Evolutionary conservation across 176 grass and related monocot genomes (phyloP), one percentile per base, ranked within the genome.

Genomic region (Bonia amplexicaulis): DNA sequence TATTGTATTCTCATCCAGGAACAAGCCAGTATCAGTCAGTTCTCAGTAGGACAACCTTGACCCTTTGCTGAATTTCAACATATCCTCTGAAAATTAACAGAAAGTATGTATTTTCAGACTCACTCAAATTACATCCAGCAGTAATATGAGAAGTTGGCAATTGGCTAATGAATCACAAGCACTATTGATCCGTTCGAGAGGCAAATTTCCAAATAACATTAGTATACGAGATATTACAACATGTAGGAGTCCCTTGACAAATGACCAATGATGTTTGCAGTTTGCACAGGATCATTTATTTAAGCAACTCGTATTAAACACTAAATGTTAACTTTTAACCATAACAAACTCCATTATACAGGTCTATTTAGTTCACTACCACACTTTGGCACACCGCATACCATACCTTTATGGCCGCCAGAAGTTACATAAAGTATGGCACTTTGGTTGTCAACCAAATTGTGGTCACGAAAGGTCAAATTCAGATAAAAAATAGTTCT

Each of bases 71-170:
- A 69, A 76, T 85, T 58, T 16, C 51, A 73, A 17, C 12, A 39
- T 51, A 82, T 71, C 53, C 13, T 39, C 33, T 35, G 25, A 81
- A 80, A 52, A 57, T 12, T 68, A 80, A 9, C 29, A 77, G 31
- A 63, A 77, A 16, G 8, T n/a, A 72, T 63, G 39, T 15, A 25
- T 66, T 51, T 17, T 46, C 12, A 66, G 58, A 40, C 37, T 42
- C 48, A 13, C 16, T 68, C 61, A 60, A 85, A 81, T 27, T 75
- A 45, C 70, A 49, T 60, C n/a, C 76, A 89, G 40, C 9, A 40
- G 66, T 9, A 52, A 49, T 53, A 47, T 65, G 27, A 57, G 6
- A 62, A 78, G 54, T 33, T 37, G 23, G 60, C 11, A 73, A 40
- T 40, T 40, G 39, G 39, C 39, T 40, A 40, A 7, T 40, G 39